A percentile compares a stretch with the other conserved stretches of the same genome.
phyloP scores from a whole-genome alignment of 352 stramenopile species.

The Hyaloperonospora brassicae region DNA sequence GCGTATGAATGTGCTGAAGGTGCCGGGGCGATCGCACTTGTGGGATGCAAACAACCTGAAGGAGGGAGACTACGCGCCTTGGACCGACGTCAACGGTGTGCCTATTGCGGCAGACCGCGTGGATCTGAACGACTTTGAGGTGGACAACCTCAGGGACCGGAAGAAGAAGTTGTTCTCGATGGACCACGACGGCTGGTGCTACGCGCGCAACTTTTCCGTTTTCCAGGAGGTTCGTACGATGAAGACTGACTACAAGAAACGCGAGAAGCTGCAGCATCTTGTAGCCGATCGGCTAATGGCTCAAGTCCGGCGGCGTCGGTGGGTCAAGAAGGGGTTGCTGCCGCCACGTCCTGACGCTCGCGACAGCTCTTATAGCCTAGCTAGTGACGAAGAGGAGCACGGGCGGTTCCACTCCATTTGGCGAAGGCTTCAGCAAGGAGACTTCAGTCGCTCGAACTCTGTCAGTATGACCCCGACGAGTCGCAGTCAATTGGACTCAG shows the following conservation, averaged over 20 bases:
- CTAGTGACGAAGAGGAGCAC: conserved; percentile 62
- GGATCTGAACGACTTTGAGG: conserved; percentile 66
- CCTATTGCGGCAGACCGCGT: conserved; percentile 71
- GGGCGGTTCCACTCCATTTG: conserved; percentile 61
- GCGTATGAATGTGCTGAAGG: conserved; percentile 74
- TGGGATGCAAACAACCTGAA: conserved; percentile 76
- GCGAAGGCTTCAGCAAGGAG: conserved; percentile 51
- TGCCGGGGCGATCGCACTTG: conserved; percentile 45
- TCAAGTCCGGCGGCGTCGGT: conserved; percentile 71
- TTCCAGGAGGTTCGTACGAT: conserved; percentile 80
- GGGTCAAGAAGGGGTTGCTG: conserved; percentile 61
- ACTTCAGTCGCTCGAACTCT: conserved; percentile 66
- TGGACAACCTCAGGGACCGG: conserved; percentile 72
- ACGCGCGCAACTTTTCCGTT: conserved; percentile 81
- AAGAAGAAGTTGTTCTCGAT: conserved; percentile 79
- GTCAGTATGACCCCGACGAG: conserved; percentile 39
- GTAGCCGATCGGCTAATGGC: conserved; percentile 78
- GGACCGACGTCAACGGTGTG: conserved; percentile 82
- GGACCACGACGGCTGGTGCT: conserved; percentile 83
- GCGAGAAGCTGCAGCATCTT: conserved; percentile 81
- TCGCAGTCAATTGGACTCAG: conserved; percentile 30
- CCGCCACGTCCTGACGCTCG: conserved; percentile 25
- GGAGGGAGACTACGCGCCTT: conserved; percentile 74
- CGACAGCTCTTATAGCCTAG: conserved; percentile 46
- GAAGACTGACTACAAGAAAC: conserved; percentile 68